These are phyloP conservation scores for Schizochytrium sp. DNA, from an alignment of 108 stramenopile genomes.

Conservation along the genomic window DNA sequence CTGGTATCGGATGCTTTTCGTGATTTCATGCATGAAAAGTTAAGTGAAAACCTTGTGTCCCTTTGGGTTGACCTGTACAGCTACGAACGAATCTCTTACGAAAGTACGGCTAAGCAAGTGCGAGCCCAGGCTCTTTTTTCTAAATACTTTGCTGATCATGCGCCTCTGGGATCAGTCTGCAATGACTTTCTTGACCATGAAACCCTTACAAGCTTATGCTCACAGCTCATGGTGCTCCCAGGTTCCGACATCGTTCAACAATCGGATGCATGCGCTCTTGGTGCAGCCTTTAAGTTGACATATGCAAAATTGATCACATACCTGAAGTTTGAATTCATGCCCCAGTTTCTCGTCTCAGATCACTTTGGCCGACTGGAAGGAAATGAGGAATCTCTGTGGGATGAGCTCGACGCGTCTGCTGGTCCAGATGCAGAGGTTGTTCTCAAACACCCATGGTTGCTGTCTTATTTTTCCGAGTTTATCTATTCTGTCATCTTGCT, in stretches of 20 bases:
- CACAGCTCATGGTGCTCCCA: neutral
- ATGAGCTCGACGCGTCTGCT: neutral
- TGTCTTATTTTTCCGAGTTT: slow-evolving; percentile 13
- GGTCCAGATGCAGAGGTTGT: neutral
- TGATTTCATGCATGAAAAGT: slow-evolving; percentile 53
- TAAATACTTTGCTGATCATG: slow-evolving; percentile 26
- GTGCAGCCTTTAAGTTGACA: neutral
- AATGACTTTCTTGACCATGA: neutral
- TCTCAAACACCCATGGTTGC: neutral
- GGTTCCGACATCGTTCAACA: neutral
- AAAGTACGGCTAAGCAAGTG: neutral
- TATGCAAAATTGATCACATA: slow-evolving; percentile 15
- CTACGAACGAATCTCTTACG: slow-evolving; percentile 51
- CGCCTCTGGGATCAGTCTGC: slow-evolving; percentile 11
- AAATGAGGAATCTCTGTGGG: slow-evolving; percentile 16
- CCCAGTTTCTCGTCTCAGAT: slow-evolving; percentile 46
- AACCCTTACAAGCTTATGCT: neutral
- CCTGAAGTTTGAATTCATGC: slow-evolving; percentile 60
- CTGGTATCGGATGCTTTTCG: slow-evolving; percentile 42
- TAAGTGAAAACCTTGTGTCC: neutral
- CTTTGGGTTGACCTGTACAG: slow-evolving; percentile 40
- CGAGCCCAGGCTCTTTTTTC: slow-evolving; percentile 7
- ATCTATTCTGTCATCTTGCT: neutral
- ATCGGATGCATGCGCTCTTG: neutral
- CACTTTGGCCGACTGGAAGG: neutral